Base-by-base conservation (phyloP, 139 green algal species). In the Zygnema circumcarinatum region DNA sequence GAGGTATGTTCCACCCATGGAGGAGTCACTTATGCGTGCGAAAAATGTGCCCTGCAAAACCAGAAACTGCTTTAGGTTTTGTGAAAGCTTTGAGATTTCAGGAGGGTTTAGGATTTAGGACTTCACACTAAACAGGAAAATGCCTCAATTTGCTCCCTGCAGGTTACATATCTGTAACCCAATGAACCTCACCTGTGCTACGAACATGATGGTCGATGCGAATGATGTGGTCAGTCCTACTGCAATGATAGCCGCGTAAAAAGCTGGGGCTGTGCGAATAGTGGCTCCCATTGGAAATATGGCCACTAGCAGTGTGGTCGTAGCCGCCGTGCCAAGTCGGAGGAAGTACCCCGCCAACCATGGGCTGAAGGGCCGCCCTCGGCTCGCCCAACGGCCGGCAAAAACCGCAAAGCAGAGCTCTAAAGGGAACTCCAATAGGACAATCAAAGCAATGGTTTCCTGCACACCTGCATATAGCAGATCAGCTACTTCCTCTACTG, bases 1-100 rank as follows among this genome's bases (percentile, higher is more conserved):
- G 25, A 98, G 92, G 92, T 98, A 98, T 0, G 95, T 93, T 35
- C 96, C 96, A n/a, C 96, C 96, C 93, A 96, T 95, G 38, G 22
- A 76, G 39, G 94, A 92, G 80, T 89, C 84, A 41, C 69, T 84
- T 29, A 89, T 85, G 21, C 40, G 38, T 2, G 74, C 74, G 35
- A 85, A 89, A 54, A 85, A 83, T 39, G 84, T 85, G 20, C 79
- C 79, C 79, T 85, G 79, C 39, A 85, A 62, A 62, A 62, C 16
- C 69, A 41, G 11, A 41, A n/a, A n/a, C n/a, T n/a, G n/a, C n/a
- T 29, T n/a, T 25, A 72, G 56, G 56, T n/a, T 29, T 72, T 25
- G 56, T 72, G 25, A 72, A n/a, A n/a, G n/a, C n/a, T n/a, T n/a
- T n/a, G n/a, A n/a, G n/a, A n/a, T n/a, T n/a, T n/a, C n/a, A n/a